A percentile compares a stretch with the other conserved stretches of the same genome.
Evolutionary conservation across 129 eudicot genomes (phyloP).

Genomic region (sunflower (Helianthus annuus)): DNA sequence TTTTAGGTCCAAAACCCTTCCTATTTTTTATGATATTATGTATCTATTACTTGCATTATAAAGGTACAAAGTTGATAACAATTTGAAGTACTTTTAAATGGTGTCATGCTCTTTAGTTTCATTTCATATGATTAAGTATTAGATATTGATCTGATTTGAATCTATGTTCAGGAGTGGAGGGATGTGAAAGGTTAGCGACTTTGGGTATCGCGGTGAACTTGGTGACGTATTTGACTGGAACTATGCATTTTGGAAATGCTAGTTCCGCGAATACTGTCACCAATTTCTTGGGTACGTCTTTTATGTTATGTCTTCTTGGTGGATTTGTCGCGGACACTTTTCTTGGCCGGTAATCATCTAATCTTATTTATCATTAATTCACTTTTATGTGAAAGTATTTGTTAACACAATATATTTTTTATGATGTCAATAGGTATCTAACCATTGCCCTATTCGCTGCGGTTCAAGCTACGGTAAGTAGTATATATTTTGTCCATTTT

Average conservation of each 20-base stretch:
- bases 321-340: conserved; percentile 93
- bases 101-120: background rate
- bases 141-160: too few relatives aligned
- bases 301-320: conserved; percentile 84
- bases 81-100: background rate
- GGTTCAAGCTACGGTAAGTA: conserved; percentile 75
- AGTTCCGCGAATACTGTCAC: conserved; percentile 77
- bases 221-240: conserved; percentile 75
- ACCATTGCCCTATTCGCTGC: conserved; percentile 78
- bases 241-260: conserved; percentile 95
- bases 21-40: background rate
- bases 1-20: conserved; percentile 50
- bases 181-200: conserved; percentile 72
- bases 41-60: conserved; percentile 15
- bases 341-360: conserved; percentile 59
- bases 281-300: conserved; percentile 84
- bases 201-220: conserved; percentile 83
- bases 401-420: conserved; percentile 8
- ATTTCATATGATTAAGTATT: background rate
- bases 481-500: background rate
- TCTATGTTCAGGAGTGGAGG: conserved; percentile 54
- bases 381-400: background rate
- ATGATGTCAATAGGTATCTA: conserved; percentile 50
- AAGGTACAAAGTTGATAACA: background rate
- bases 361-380: too few relatives aligned